Evolutionary conservation across 2,329 filamentous ascomycete species (phyloP).

Genomic region (Incumbomyces lentus): DNA sequence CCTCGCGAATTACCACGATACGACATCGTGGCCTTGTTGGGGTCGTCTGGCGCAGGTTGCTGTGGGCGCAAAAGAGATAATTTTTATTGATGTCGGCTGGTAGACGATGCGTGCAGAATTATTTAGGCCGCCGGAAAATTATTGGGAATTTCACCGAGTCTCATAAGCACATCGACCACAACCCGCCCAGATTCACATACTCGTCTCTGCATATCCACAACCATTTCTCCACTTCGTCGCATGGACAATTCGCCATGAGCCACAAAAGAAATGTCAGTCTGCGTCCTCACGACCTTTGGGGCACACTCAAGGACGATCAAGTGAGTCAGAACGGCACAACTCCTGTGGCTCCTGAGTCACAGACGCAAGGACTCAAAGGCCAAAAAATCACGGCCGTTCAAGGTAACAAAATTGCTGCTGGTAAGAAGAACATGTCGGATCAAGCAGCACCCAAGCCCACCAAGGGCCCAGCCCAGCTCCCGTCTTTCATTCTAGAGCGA

Average conservation of each 20-base stretch:
- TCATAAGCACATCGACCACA: slow-evolving; percentile 4
- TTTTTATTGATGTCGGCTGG: slow-evolving; percentile 6
- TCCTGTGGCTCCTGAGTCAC: slow-evolving; percentile 16
- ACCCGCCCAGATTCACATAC: slow-evolving; percentile 1
- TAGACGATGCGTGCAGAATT: slow-evolving; percentile 6
- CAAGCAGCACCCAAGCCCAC: slow-evolving; percentile 23
- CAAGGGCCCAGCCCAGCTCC: slow-evolving; percentile 35
- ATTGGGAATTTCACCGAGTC: slow-evolving; percentile 5
- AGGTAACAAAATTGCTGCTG: slow-evolving; percentile 15
- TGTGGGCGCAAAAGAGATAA: slow-evolving; percentile 6
- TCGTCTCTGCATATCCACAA: slow-evolving; percentile 6
- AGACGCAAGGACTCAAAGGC: slow-evolving; percentile 16
- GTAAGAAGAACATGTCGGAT: slow-evolving; percentile 20
- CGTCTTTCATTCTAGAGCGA: slow-evolving; percentile 72
- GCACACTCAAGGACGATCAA: slow-evolving; percentile 15
- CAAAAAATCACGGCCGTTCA: slow-evolving; percentile 6
- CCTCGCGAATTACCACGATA: slow-evolving; percentile 51
- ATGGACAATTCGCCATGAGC: slow-evolving; percentile 13
- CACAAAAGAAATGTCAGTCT: slow-evolving; percentile 20
- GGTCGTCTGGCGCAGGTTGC: not conserved
- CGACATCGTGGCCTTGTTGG: slow-evolving; percentile 42
- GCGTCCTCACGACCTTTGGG: slow-evolving; percentile 21
- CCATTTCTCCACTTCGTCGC: slow-evolving; percentile 8
- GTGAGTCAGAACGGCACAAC: slow-evolving; percentile 15
- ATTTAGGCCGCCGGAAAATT: slow-evolving; percentile 7